Evolutionary conservation across 78 protist species (phyloP).

Genomic region (Emiliania huxleyi): DNA sequence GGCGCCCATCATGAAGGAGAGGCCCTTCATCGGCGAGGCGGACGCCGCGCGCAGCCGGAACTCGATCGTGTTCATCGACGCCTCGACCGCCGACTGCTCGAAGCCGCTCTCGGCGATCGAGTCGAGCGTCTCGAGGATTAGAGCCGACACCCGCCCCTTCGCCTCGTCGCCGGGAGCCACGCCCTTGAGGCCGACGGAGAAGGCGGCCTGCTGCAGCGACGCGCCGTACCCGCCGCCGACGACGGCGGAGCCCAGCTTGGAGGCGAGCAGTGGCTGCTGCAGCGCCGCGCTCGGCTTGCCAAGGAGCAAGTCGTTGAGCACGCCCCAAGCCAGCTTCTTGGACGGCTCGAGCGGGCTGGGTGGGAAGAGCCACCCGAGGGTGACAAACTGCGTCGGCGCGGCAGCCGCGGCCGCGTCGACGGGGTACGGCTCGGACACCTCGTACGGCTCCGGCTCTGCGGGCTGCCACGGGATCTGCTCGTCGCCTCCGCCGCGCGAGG

Average conservation of each 20-base stretch:
- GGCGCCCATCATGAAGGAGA: not conserved
- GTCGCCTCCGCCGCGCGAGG: too few relatives aligned
- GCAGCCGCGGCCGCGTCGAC: too few relatives aligned
- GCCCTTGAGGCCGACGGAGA: not conserved
- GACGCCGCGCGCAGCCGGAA: conserved; percentile 38
- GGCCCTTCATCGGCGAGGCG: conserved; percentile 18
- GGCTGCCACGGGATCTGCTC: too few relatives aligned
- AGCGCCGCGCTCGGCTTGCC: not conserved
- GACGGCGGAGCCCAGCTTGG: not conserved
- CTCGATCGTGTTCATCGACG: conserved; percentile 39
- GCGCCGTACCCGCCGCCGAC: not conserved
- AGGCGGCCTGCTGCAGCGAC: not conserved
- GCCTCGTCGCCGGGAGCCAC: not conserved
- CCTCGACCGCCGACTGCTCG: not conserved
- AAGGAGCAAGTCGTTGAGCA: not conserved
- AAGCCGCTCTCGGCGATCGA: not conserved
- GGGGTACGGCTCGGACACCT: too few relatives aligned
- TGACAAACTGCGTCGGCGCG: too few relatives aligned
- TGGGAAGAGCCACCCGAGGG: too few relatives aligned
- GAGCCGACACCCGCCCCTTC: not conserved
- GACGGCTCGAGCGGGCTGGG: not conserved
- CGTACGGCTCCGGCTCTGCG: too few relatives aligned
- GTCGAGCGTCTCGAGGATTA: not conserved
- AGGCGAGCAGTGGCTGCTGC: not conserved
- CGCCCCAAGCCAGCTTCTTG: not conserved